Evolutionary conservation across 805 yeast genomes (phyloP).

Genomic region (Candida montana): DNA sequence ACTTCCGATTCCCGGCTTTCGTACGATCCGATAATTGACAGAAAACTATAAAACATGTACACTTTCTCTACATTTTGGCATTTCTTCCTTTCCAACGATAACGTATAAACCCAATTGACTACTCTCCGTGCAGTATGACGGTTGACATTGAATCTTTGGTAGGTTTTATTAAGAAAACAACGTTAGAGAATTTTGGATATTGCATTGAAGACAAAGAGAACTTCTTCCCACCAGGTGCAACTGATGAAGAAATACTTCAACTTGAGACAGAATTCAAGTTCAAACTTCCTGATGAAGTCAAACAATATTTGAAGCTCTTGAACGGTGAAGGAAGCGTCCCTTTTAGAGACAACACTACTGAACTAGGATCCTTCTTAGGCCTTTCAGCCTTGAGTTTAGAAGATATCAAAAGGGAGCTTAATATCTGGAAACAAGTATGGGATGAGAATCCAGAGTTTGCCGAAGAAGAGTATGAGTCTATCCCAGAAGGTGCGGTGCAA

Average conservation of each 20-base stretch:
- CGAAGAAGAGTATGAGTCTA: constrained; percentile 3
- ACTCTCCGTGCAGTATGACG: not conserved
- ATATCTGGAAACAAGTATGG: constrained; percentile 12
- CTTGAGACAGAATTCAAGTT: constrained; percentile 1
- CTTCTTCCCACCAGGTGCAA: constrained; percentile 4
- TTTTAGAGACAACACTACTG: not conserved
- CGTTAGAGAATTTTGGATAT: constrained; percentile 3
- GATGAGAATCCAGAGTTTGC: constrained; percentile 10
- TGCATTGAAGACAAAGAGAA: constrained; percentile 1
- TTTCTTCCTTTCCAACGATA: no score
- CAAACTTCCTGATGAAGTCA: constrained; percentile 4
- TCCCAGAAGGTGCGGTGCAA: constrained; percentile 10
- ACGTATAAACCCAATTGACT: no score
- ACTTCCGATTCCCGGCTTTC: no score
- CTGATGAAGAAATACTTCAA: not conserved
- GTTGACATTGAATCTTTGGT: not conserved
- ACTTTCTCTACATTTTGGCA: no score
- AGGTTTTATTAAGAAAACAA: constrained; percentile 1
- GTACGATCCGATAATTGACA: no score
- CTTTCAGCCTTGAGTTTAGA: constrained; percentile 3
- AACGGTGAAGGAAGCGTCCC: constrained; percentile 5
- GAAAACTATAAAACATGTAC: no score
- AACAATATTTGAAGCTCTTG: constrained; percentile 4
- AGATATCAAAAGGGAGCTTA: constrained; percentile 11
- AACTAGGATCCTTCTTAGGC: constrained; percentile 9